These are phyloP conservation scores for Kluyveromyces aestuarii DNA, from an alignment of 805 yeast genomes.

Conservation along the genomic window DNA sequence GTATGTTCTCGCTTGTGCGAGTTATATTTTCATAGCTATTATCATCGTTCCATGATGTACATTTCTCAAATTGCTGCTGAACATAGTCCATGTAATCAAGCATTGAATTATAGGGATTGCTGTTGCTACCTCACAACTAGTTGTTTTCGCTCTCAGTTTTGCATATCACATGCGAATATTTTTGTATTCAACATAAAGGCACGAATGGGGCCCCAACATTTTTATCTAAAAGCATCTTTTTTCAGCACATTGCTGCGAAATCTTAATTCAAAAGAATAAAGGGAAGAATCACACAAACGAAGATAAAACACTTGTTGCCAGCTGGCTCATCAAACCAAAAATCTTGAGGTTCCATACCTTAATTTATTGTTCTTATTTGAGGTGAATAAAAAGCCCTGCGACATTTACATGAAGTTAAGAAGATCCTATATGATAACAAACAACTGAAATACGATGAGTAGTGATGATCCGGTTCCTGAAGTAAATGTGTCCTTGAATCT, in stretches of 20 bases:
- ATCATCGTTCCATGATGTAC: constrained; percentile 73
- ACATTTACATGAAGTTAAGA: not conserved
- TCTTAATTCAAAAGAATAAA: too few relatives aligned
- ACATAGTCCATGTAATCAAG: constrained; percentile 81
- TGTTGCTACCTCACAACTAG: too few relatives aligned
- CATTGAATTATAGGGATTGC: constrained; percentile 34
- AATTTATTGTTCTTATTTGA: not conserved
- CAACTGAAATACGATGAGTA: not conserved
- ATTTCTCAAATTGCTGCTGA: constrained; percentile 55
- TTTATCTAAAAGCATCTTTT: too few relatives aligned
- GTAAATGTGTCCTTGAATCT: not conserved
- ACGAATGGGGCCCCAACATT: too few relatives aligned
- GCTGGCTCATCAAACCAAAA: too few relatives aligned
- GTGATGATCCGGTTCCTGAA: constrained; percentile 1
- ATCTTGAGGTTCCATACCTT: not conserved
- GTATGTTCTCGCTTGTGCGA: constrained; percentile 55
- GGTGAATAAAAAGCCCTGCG: not conserved
- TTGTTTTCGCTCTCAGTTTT: too few relatives aligned
- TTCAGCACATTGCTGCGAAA: too few relatives aligned
- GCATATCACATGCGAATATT: too few relatives aligned
- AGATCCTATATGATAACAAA: not conserved
- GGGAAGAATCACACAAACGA: too few relatives aligned
- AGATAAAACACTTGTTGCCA: too few relatives aligned
- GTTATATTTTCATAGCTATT: constrained; percentile 68
- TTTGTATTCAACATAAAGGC: too few relatives aligned